Evolutionary conservation across 495 filamentous ascomycete species (phyloP).

Genomic region (Trichoderma erinaceum): DNA sequence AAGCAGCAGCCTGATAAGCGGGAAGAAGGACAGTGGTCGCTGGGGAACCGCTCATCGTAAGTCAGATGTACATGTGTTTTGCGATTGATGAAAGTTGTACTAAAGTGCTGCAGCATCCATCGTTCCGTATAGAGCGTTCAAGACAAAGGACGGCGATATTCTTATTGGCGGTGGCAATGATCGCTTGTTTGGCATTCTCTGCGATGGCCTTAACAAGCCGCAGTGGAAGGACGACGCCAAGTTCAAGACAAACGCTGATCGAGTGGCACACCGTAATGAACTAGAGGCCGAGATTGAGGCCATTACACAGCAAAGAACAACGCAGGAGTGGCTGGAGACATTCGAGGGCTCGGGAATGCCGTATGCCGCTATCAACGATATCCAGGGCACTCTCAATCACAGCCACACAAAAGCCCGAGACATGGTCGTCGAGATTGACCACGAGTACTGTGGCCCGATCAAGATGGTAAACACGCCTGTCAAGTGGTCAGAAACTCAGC

Average conservation of each 20-base stretch:
- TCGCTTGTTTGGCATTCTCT: constrained; percentile 79
- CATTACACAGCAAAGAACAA: constrained; percentile 71
- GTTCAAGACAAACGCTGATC: constrained; percentile 72
- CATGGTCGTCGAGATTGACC: constrained; percentile 86
- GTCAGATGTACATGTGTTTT: constrained; percentile 25
- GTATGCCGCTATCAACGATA: constrained; percentile 91
- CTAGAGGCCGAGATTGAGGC: constrained; percentile 73
- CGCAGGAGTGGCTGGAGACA: constrained; percentile 79
- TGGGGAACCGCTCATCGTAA: constrained; percentile 95
- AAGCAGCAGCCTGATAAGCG: constrained; percentile 84
- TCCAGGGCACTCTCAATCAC: constrained; percentile 76
- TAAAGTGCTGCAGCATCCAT: constrained; percentile 64
- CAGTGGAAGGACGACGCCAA: constrained; percentile 73
- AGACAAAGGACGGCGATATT: constrained; percentile 87
- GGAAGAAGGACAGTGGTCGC: constrained; percentile 75
- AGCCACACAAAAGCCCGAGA: constrained; percentile 75
- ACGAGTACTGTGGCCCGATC: constrained; percentile 74
- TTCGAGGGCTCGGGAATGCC: constrained; percentile 90
- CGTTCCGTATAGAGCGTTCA: constrained; percentile 89
- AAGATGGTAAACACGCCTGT: constrained; percentile 92
- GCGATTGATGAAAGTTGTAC: not conserved
- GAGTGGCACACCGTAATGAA: constrained; percentile 70
- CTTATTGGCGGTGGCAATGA: constrained; percentile 94
- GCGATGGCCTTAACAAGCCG: constrained; percentile 66
- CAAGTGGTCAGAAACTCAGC: constrained; percentile 81